phyloP scores from a whole-genome alignment of 306 rosid genomes.

The Corylus americana region DNA sequence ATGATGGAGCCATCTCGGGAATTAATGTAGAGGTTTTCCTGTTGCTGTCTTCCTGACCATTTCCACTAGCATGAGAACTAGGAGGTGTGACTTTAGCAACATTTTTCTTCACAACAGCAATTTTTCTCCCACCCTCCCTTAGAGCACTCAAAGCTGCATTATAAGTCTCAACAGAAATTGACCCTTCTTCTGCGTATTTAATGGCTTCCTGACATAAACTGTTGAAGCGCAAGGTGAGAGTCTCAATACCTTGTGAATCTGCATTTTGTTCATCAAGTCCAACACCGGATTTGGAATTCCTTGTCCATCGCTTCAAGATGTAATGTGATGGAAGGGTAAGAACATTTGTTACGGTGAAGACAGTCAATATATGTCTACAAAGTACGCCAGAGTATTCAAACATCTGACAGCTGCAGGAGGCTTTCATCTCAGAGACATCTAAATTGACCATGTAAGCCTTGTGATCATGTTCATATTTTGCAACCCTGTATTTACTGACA shows the following conservation, averaged over 20 bases:
- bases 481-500: slow-evolving; percentile 65
- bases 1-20: slow-evolving; percentile 42
- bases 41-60: slow-evolving; percentile 52
- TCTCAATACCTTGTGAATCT: slow-evolving; percentile 48
- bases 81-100: slow-evolving; percentile 51
- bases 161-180: slow-evolving; percentile 65
- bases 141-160: slow-evolving; percentile 54
- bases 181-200: slow-evolving; percentile 77
- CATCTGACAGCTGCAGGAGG: slow-evolving; percentile 81
- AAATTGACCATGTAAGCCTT: slow-evolving; percentile 59
- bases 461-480: slow-evolving; percentile 70
- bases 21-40: slow-evolving; percentile 43
- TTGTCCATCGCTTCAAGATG: slow-evolving; percentile 80
- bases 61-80: slow-evolving; percentile 49
- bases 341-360: slow-evolving; percentile 79
- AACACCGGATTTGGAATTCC: slow-evolving; percentile 49
- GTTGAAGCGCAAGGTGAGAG: slow-evolving; percentile 62
- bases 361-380: slow-evolving; percentile 80
- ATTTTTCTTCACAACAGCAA: slow-evolving; percentile 53
- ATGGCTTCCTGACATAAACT: slow-evolving; percentile 69
- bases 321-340: slow-evolving; percentile 72
- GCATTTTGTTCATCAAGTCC: slow-evolving; percentile 48
- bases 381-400: slow-evolving; percentile 75
- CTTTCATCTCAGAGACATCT: slow-evolving; percentile 55
- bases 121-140: slow-evolving; percentile 54